Conservation (phyloP, 2,329 filamentous ascomycete genomes). For the Microsporum canis region DNA sequence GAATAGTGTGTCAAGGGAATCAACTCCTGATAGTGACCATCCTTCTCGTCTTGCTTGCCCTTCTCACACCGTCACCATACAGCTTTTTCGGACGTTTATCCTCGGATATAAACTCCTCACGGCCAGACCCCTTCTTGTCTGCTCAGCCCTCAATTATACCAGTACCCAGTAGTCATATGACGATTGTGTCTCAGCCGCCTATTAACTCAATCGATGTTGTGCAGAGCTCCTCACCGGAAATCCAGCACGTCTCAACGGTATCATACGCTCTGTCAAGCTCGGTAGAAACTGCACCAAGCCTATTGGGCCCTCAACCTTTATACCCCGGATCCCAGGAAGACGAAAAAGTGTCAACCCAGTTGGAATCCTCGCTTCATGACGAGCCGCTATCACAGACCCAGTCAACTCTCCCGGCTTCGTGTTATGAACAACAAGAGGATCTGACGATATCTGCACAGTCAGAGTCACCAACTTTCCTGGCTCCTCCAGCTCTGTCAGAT, state of each 20-base stretch:
- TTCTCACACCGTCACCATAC: slow-evolving; percentile 1
- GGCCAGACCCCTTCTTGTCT: neutral
- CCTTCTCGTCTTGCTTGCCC: neutral
- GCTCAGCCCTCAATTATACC: neutral
- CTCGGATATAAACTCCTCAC: neutral
- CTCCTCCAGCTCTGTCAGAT: neutral
- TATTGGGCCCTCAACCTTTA: neutral
- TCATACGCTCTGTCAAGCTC: neutral
- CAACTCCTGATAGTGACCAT: neutral
- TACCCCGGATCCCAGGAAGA: neutral
- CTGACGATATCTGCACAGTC: neutral
- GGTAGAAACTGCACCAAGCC: neutral
- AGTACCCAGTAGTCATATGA: neutral
- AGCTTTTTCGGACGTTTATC: neutral
- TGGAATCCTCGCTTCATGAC: neutral
- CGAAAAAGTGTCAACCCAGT: neutral
- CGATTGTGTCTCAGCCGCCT: neutral
- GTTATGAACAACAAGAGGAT: neutral
- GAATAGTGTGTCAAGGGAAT: neutral
- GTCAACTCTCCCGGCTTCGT: neutral
- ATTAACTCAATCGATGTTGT: neutral
- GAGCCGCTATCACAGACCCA: neutral
- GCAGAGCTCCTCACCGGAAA: neutral
- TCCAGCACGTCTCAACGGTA: neutral
- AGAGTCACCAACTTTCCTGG: neutral